phyloP scores from a whole-genome alignment of 1,284 basidiomycete genomes.

The Thecaphora thlaspeos region DNA sequence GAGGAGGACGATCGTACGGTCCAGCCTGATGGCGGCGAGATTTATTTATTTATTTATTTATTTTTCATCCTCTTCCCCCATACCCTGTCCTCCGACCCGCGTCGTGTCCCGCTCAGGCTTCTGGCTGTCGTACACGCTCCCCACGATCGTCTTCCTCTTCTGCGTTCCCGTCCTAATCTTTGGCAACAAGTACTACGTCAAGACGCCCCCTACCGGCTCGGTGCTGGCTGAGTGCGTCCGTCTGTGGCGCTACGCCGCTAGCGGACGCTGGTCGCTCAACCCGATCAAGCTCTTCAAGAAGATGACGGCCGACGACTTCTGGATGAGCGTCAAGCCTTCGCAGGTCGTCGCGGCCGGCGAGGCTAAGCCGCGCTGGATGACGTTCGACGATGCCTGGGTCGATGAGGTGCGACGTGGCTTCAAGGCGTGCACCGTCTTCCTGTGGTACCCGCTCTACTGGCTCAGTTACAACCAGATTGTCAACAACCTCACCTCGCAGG shows the following conservation, averaged over 20 bases:
- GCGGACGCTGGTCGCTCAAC: slow-evolving; percentile 57
- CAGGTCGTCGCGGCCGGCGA: slow-evolving; percentile 58
- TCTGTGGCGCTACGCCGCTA: slow-evolving; percentile 51
- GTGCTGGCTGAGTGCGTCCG: slow-evolving; percentile 66
- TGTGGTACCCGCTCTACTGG: slow-evolving; percentile 66
- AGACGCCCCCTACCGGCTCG: slow-evolving; percentile 74
- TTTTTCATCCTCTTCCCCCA: no score
- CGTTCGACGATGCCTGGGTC: slow-evolving; percentile 65
- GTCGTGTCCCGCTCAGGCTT: no score
- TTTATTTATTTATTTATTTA: no score
- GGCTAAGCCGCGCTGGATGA: slow-evolving; percentile 59
- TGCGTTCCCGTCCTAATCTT: slow-evolving; percentile 68
- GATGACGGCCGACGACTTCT: slow-evolving; percentile 68
- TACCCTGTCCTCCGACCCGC: no score
- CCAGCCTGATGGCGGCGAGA: no score
- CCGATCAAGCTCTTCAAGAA: slow-evolving; percentile 47
- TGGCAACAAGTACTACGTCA: slow-evolving; percentile 69
- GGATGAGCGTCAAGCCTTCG: slow-evolving; percentile 74
- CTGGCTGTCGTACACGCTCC: slow-evolving; percentile 60
- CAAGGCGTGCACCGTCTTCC: slow-evolving; percentile 80
- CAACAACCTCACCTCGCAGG: slow-evolving; percentile 69
- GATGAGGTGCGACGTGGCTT: slow-evolving; percentile 78
- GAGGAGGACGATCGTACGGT: no score
- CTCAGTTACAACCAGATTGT: slow-evolving; percentile 61
- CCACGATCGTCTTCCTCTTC: slow-evolving; percentile 60